phyloP scores from a whole-genome alignment of 495 filamentous ascomycete species.

The Aeminium ludgeri region DNA sequence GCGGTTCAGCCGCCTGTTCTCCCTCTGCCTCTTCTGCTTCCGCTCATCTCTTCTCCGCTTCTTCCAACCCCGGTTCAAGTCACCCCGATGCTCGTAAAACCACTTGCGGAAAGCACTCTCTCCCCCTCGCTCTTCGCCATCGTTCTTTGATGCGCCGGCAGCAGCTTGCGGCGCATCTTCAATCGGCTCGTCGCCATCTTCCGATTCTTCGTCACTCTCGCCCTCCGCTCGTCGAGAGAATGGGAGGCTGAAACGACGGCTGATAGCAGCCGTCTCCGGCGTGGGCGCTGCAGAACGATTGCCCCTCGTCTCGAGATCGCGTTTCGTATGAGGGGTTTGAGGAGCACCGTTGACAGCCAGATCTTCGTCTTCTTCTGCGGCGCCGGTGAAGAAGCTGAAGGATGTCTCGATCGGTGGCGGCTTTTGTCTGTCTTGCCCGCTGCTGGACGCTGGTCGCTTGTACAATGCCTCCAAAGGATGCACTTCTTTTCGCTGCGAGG shows the following conservation, averaged over 20 bases:
- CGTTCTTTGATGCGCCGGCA: slow-evolving; percentile 4
- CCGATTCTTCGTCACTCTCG: slow-evolving; percentile 21
- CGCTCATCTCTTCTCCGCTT: slow-evolving; percentile 57
- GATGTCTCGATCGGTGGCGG: slow-evolving; percentile 28
- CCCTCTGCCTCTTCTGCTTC: slow-evolving; percentile 76
- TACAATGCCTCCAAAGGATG: slow-evolving; percentile 83
- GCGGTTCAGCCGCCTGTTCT: slow-evolving; percentile 40
- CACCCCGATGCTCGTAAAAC: slow-evolving; percentile 85
- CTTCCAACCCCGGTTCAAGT: slow-evolving; percentile 85
- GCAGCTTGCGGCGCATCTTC: slow-evolving; percentile 26
- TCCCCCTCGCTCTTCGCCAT: slow-evolving; percentile 26
- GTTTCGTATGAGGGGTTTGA: slow-evolving; percentile 63
- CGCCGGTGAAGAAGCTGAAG: slow-evolving; percentile 43
- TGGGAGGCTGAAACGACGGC: slow-evolving; percentile 31
- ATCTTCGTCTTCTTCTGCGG: slow-evolving; percentile 36
- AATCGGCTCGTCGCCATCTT: slow-evolving; percentile 22
- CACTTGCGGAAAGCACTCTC: slow-evolving; percentile 66
- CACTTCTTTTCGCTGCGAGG: slow-evolving; percentile 32
- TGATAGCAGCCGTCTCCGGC: slow-evolving; percentile 74
- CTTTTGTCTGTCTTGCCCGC: slow-evolving; percentile 18
- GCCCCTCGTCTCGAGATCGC: slow-evolving; percentile 56
- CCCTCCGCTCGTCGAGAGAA: slow-evolving; percentile 17
- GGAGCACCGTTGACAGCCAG: slow-evolving; percentile 32
- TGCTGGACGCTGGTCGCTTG: slow-evolving; percentile 43
- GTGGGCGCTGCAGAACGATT: slow-evolving; percentile 79